phyloP scores from a whole-genome alignment of 2,329 filamentous ascomycete genomes.

The Fusarium goolgardi region DNA sequence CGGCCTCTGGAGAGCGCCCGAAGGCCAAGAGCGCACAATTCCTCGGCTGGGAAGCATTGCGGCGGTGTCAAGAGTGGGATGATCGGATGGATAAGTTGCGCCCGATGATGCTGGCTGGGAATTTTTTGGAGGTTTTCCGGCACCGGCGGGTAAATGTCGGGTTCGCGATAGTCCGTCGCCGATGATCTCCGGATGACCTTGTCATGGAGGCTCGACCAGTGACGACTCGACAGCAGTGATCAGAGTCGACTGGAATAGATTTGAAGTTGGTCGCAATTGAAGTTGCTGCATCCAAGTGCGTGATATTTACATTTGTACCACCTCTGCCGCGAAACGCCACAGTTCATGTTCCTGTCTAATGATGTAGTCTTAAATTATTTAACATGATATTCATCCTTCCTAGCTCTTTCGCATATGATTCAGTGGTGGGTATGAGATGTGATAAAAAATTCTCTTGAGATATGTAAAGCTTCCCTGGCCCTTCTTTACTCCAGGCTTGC shows the following conservation, averaged over 20 bases:
- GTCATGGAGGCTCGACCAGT: slow-evolving; percentile 25
- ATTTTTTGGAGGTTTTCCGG: slow-evolving; percentile 47
- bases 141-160: slow-evolving; percentile 54
- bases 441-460: neutral
- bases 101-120: slow-evolving; percentile 34
- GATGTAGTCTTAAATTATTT: slow-evolving; percentile 43
- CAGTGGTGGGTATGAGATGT: neutral
- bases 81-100: slow-evolving; percentile 28
- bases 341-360: slow-evolving; percentile 42
- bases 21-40: slow-evolving; percentile 55
- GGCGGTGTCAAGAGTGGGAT: slow-evolving; percentile 41
- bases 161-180: slow-evolving; percentile 32
- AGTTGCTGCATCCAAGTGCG: slow-evolving; percentile 12
- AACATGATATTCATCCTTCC: slow-evolving; percentile 35
- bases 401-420: slow-evolving; percentile 17
- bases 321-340: slow-evolving; percentile 22
- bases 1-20: slow-evolving; percentile 49
- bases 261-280: slow-evolving; percentile 8
- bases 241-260: neutral
- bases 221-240: slow-evolving; percentile 11
- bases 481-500: slow-evolving; percentile 72
- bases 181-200: slow-evolving; percentile 22
- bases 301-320: slow-evolving; percentile 42
- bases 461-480: neutral
- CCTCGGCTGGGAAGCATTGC: slow-evolving; percentile 61